Conservation (phyloP, 2,329 filamentous ascomycete genomes). For the Neospermospora avenae region DNA sequence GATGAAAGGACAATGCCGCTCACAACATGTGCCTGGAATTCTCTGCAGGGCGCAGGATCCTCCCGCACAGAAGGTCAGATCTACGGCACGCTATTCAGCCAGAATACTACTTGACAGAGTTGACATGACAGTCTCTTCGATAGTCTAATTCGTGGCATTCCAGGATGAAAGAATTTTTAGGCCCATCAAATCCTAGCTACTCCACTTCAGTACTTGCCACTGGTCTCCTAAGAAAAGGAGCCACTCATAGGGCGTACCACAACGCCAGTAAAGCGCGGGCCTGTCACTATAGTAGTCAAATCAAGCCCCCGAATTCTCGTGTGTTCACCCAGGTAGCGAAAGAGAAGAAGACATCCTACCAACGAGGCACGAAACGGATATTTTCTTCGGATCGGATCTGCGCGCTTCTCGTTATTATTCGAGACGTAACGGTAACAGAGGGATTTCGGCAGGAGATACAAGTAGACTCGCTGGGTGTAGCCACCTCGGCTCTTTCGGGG, state of each 20-base stretch:
- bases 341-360: not conserved
- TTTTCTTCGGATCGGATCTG: not conserved
- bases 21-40: constrained; percentile 2
- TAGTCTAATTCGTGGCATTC: not conserved
- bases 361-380: not conserved
- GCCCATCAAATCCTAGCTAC: not conserved
- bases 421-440: not conserved
- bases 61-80: not conserved
- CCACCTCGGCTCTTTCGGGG: too few species aligned
- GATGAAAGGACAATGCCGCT: constrained; percentile 1
- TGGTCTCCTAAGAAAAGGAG: not conserved
- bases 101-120: too few species aligned
- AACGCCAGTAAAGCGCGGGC: not conserved
- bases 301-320: not conserved
- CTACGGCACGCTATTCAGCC: not conserved
- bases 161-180: constrained; percentile 2
- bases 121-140: constrained; percentile 1
- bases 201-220: not conserved
- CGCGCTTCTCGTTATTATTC: not conserved
- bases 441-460: not conserved
- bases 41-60: constrained; percentile 1
- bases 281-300: not conserved
- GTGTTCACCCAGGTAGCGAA: not conserved
- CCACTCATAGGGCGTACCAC: constrained; percentile 1
- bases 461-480: not conserved